Conservation (phyloP, 768 basidiomycete genomes). For the Hygrocybe punicea region DNA sequence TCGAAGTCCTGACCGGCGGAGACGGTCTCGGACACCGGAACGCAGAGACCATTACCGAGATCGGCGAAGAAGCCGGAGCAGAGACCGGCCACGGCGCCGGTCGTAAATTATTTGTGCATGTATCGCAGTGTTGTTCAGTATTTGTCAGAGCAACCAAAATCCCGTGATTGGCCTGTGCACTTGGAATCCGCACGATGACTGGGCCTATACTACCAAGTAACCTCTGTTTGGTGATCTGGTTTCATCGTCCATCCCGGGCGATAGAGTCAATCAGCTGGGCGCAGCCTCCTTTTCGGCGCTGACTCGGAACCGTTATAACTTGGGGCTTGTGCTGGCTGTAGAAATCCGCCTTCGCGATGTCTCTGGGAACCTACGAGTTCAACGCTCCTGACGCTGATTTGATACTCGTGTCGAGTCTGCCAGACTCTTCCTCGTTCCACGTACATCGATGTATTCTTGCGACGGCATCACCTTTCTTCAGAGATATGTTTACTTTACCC, state of each 20-base stretch:
- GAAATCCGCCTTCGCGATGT: not conserved
- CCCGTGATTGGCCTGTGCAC: no score
- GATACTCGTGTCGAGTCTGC: conserved; percentile 46
- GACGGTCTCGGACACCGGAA: conserved; percentile 27
- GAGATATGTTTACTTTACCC: conserved; percentile 64
- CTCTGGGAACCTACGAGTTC: conserved; percentile 32
- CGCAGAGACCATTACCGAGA: conserved; percentile 35
- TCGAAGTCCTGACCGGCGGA: conserved; percentile 46
- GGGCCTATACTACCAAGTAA: not conserved
- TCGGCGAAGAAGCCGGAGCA: conserved; percentile 27
- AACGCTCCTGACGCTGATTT: conserved; percentile 51
- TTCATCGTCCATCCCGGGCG: no score
- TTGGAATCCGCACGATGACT: no score
- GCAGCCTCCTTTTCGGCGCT: not conserved
- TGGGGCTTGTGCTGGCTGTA: not conserved
- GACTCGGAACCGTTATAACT: not conserved
- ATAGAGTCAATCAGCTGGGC: no score
- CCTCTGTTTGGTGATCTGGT: not conserved
- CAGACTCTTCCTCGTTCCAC: conserved; percentile 46
- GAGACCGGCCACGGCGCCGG: conserved; percentile 22
- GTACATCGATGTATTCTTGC: conserved; percentile 62
- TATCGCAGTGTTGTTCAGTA: not conserved
- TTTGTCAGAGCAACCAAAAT: not conserved
- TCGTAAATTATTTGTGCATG: not conserved
- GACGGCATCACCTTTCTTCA: conserved; percentile 65